Evolutionary conservation across 345 rosid genomes (phyloP), one percentile per base, ranked within the genome.

Genomic region (Abelmoschus esculentus): DNA sequence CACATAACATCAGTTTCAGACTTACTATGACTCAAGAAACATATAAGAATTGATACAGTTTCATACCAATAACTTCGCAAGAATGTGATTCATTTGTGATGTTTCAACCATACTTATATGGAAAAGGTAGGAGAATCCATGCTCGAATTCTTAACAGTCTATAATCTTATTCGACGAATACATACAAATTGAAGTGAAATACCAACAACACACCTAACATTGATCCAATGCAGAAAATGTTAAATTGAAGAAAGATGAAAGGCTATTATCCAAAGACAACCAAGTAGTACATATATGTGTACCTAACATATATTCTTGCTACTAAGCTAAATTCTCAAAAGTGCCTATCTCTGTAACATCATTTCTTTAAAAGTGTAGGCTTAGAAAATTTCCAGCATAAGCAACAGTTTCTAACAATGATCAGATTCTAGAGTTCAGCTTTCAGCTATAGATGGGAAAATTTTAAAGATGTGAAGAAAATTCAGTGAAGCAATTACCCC

Each of bases 91-190:
- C 58, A 49, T 53, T 60, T 40, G 28, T 18, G 58, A 64, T 40
- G 34, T 40, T 70, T 66, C 66, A 42, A 67, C 57, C 64, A 40
- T 40, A 60, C 18, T 60, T 44, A 47, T 32, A 26, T 34, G 54
- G 17, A 15, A 22, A 59, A 7, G 10, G 26, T 13, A 42, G 31
- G 42, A 13, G 17, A 38, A 44, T 29, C 60, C 44, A 29, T 13
- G 31, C 61, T 50, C 57, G 66, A 22, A 34, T 68, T 55, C 42
- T 12, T 72, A 14, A 19, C 44, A 32, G 36, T 58, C 71, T 55
- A 42, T 28, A 71, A 58, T 26, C 26, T 2, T 18, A 46, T 38
- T 62, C 8, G 29, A 52, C 42, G 55, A 8, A 34, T 7, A 38
- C 26, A 56, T 12, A 22, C 28, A 3, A 6, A 49, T 50, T 22